phyloP scores from a whole-genome alignment of 257 asterid species.

The Solanum boliviense region DNA sequence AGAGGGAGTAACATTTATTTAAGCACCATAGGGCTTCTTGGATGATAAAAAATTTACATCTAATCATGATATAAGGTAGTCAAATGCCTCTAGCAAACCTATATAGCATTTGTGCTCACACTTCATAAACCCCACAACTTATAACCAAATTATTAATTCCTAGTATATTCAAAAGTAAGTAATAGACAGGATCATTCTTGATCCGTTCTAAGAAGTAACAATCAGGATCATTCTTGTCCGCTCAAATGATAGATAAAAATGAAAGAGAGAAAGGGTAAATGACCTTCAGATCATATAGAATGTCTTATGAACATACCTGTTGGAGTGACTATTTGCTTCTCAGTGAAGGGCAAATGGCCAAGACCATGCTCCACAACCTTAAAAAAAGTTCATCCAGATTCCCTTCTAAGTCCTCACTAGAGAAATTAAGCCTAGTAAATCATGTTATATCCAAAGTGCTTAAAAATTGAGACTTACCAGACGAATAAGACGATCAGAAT shows the following conservation, averaged over 20 bases:
- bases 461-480: constrained; percentile 50
- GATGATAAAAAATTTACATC: not conserved
- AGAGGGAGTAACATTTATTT: not conserved
- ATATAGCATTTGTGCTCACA: not conserved
- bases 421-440: not conserved
- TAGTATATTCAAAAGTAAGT: not conserved
- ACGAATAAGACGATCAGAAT: constrained; percentile 95
- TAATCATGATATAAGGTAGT: not conserved
- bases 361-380: constrained; percentile 99
- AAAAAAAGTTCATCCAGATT: not conserved
- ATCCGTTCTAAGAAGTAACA: not conserved
- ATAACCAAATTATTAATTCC: not conserved
- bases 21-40: not conserved
- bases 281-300: not conserved
- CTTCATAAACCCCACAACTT: not conserved
- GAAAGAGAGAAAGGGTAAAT: not conserved
- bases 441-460: not conserved
- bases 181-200: not conserved
- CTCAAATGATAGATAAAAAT: not conserved
- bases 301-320: constrained; percentile 45
- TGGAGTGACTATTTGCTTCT: constrained; percentile 93
- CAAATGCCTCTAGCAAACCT: not conserved
- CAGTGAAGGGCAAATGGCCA: constrained; percentile 93
- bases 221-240: not conserved
- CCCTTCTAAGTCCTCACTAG: not conserved